A percentile compares a stretch with the other conserved stretches of the same genome.
phyloP scores from a whole-genome alignment of 148 eudicot genomes.

The Cornus suecica region DNA sequence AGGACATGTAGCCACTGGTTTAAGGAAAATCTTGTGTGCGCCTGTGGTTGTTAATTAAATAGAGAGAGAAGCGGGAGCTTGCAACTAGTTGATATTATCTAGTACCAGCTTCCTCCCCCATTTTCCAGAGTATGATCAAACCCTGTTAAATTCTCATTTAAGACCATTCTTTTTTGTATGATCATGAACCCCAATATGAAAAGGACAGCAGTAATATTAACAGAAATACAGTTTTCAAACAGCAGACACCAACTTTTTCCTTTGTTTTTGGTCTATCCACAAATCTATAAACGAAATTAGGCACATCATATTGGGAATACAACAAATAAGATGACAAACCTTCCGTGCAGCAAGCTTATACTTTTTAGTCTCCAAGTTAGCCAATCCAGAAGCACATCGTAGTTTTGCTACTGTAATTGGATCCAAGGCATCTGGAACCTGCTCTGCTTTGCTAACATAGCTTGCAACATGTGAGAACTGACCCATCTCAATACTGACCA shows the following conservation, averaged over 20 bases:
- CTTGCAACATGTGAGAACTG: slow-evolving; percentile 90
- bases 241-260: neutral
- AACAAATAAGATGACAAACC: slow-evolving; percentile 40
- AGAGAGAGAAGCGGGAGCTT: neutral
- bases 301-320: neutral
- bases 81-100: neutral
- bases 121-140: too few species aligned
- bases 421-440: slow-evolving; percentile 59
- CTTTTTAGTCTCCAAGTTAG: slow-evolving; percentile 68
- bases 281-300: neutral
- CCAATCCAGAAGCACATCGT: slow-evolving; percentile 86
- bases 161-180: neutral
- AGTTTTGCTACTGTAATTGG: slow-evolving; percentile 63
- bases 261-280: neutral
- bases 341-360: slow-evolving; percentile 94
- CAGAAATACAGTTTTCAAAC: slow-evolving; percentile 3
- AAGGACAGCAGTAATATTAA: neutral
- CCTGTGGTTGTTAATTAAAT: too few species aligned
- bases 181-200: slow-evolving; percentile 8
- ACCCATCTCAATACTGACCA: slow-evolving; percentile 95
- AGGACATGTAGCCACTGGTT: neutral
- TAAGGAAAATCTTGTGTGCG: neutral
- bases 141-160: neutral
- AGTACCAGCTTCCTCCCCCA: neutral
- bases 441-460: slow-evolving; percentile 92